Conservation (phyloP, 2,329 filamentous ascomycete species). For the Talaromyces sp. region DNA sequence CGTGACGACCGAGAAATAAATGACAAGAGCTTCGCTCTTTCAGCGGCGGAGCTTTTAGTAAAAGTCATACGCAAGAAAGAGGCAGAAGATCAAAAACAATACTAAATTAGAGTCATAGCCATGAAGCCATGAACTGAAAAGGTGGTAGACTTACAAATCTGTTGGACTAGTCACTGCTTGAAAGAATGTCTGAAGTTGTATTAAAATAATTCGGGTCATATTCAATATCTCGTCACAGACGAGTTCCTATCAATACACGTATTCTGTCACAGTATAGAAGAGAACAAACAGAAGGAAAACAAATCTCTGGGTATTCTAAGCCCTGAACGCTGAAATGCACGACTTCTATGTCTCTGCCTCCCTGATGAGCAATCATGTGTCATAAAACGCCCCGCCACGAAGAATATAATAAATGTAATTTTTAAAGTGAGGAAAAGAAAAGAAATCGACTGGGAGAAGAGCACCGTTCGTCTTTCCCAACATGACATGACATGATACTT, state of each 20-base stretch:
- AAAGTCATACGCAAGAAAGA: constrained; percentile 21
- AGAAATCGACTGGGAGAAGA: not conserved
- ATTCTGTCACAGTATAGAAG: not conserved
- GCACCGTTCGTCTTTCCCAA: not conserved
- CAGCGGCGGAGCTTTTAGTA: constrained; percentile 25
- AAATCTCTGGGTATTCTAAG: not conserved
- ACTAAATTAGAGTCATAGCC: no score
- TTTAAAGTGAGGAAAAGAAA: not conserved
- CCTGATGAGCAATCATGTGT: constrained; percentile 4
- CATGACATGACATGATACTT: not conserved
- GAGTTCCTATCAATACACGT: not conserved
- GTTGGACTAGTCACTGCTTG: no score
- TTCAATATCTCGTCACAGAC: constrained; percentile 5
- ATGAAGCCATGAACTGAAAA: not conserved
- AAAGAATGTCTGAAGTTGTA: not conserved
- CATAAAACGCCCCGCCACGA: constrained; percentile 4
- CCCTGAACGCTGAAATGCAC: constrained; percentile 15
- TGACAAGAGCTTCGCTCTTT: constrained; percentile 28
- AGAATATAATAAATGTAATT: not conserved
- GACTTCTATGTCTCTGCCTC: constrained; percentile 5
- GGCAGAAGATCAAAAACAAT: not conserved
- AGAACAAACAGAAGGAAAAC: not conserved
- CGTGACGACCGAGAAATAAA: constrained; percentile 43
- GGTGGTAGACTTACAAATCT: no score
- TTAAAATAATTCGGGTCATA: not conserved